A percentile compares a stretch with the other conserved stretches of the same genome.
Evolutionary conservation across 768 basidiomycete genomes (phyloP).

Genomic region (Lyophyllum semitale): DNA sequence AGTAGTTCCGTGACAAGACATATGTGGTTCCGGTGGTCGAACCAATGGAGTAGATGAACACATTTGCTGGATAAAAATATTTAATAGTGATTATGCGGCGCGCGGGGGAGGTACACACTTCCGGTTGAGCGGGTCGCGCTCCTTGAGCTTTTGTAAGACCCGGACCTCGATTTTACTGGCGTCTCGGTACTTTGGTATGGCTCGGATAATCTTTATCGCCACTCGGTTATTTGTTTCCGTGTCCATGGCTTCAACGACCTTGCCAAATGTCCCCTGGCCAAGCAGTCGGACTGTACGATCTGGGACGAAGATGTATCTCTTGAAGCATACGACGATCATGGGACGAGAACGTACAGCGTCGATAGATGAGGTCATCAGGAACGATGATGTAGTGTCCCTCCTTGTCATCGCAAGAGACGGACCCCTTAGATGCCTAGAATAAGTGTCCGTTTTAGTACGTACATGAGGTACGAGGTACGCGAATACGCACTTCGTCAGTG

Average conservation of each 20-base stretch:
- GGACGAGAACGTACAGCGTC: slow-evolving; percentile 66
- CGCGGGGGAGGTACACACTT: slow-evolving; percentile 59
- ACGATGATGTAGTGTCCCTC: slow-evolving; percentile 98
- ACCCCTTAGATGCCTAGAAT: slow-evolving; percentile 61
- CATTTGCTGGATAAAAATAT: slow-evolving; percentile 74
- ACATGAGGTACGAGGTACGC: slow-evolving; percentile 19
- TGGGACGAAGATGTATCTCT: slow-evolving; percentile 33
- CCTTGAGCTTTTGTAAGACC: slow-evolving; percentile 88
- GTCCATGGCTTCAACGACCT: slow-evolving; percentile 94
- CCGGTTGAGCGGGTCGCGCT: slow-evolving; percentile 82
- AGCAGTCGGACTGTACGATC: slow-evolving; percentile 90
- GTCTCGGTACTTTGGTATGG: slow-evolving; percentile 98
- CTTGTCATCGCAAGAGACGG: slow-evolving; percentile 89
- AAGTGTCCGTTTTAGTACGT: slow-evolving; percentile 26
- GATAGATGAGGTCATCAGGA: slow-evolving; percentile 84
- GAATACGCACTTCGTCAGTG: slow-evolving; percentile 65
- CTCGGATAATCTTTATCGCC: slow-evolving; percentile 98
- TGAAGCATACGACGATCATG: not conserved
- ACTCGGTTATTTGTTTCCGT: slow-evolving; percentile 73
- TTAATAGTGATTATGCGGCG: slow-evolving; percentile 11
- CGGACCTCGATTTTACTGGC: slow-evolving; percentile 98
- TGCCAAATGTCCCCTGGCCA: slow-evolving; percentile 98
- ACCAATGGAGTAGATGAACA: slow-evolving; percentile 92
- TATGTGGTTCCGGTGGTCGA: slow-evolving; percentile 97
- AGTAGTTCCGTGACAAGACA: slow-evolving; percentile 95